Evolutionary conservation across 2,329 filamentous ascomycete genomes (phyloP), one percentile per base, ranked within the genome.

Genomic region (Fusarium tuaranense): DNA sequence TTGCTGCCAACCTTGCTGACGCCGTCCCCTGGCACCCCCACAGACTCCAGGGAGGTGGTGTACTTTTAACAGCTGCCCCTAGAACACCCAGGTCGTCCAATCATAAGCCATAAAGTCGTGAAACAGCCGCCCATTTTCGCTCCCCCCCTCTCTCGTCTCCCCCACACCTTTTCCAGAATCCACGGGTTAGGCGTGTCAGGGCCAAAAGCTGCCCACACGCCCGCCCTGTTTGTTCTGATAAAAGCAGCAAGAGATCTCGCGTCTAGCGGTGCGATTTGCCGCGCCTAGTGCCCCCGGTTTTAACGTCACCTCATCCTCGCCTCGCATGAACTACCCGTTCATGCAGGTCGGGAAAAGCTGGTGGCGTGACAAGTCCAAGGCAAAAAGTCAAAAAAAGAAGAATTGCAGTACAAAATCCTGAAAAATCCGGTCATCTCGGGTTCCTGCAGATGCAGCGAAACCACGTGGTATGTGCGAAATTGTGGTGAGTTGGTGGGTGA

Each of bases 61-160:
- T 88, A 84, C 83, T 84, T 86, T 85, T 85, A 82, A 78, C 76
- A 74, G 70, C 78, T 77, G 76, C 81, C 76, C 74, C 76, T 77
- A 81, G 79, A 79, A 79, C 78, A 72, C 80, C 79, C 68, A 65
- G 61, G 63, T 76, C 76, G 76, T 84, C 88, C 88, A 90, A 89
- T 90, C 87, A 89, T 87, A 84, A 84, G 77, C 86, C 87, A 82
- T 88, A 83, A 55, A 84, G 80, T 84, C 84, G 82, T 87, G 82
- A 84, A 85, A 85, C 81, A 83, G 76, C 80, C 81, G 79, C 81
- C 81, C 64, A 62, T 63, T 59, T 63, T 67, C 59, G 53, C 65
- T 60, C 25, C 65, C 68, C 69, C 68, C 48, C 48, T 55, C 59
- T 59, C 57, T 70, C 46, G 65, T 73, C 66, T 55, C 62, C 69